These are phyloP conservation scores for Ustilago esculenta DNA, from an alignment of 1,284 basidiomycete genomes.

Conservation along the genomic window DNA sequence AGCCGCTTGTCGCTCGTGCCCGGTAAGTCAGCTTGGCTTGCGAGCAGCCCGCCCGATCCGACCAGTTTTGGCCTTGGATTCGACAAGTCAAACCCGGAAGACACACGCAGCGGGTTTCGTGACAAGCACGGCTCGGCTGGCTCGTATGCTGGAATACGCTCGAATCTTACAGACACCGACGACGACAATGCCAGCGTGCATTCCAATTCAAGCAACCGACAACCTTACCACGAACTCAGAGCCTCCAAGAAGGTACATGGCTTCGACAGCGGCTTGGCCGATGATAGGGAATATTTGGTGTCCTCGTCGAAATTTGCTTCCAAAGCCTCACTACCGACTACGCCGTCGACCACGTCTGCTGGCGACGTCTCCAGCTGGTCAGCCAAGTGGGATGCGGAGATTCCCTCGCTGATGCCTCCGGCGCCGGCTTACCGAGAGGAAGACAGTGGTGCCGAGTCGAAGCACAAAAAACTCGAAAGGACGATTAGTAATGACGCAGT, in stretches of 20 bases:
- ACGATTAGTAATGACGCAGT: slow-evolving; percentile 17
- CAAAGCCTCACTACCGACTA: not conserved
- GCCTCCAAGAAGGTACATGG: slow-evolving; percentile 37
- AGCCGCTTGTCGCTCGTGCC: slow-evolving; percentile 41
- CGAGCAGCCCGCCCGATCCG: slow-evolving; percentile 49
- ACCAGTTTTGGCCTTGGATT: slow-evolving; percentile 45
- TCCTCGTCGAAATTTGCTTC: slow-evolving; percentile 18
- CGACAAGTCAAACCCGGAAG: slow-evolving; percentile 41
- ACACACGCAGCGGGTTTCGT: slow-evolving; percentile 7
- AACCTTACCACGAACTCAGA: slow-evolving; percentile 37
- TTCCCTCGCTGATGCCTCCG: slow-evolving; percentile 42
- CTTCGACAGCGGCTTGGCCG: slow-evolving; percentile 15
- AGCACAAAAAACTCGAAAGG: slow-evolving; percentile 15
- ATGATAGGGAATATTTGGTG: slow-evolving; percentile 4
- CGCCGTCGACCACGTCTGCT: slow-evolving; percentile 2
- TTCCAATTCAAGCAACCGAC: slow-evolving; percentile 42
- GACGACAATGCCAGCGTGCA: slow-evolving; percentile 42
- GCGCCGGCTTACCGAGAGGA: slow-evolving; percentile 36
- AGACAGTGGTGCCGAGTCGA: slow-evolving; percentile 17
- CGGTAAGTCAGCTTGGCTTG: slow-evolving; percentile 42
- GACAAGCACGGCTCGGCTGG: slow-evolving; percentile 14
- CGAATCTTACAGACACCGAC: slow-evolving; percentile 34
- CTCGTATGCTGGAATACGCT: slow-evolving; percentile 12
- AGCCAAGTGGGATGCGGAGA: slow-evolving; percentile 38
- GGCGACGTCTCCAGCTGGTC: slow-evolving; percentile 10